These are phyloP conservation scores for Penicillium paradoxum DNA, from an alignment of 495 filamentous ascomycete genomes.

Conservation along the genomic window DNA sequence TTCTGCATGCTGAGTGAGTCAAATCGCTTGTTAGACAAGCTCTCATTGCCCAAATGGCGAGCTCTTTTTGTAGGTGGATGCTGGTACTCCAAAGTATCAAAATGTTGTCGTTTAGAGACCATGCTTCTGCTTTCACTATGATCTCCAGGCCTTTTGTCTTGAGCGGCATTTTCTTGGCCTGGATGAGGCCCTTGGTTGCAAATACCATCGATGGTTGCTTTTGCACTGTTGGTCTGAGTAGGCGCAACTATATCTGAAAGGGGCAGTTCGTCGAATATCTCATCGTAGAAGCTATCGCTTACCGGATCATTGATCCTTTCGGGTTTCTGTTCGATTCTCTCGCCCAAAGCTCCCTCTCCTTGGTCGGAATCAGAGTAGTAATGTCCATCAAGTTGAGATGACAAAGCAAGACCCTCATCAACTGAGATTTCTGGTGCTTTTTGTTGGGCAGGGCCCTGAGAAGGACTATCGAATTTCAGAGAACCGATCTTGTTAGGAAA, in stretches of 20 bases:
- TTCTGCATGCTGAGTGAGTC: neutral
- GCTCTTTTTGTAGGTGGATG: conserved; percentile 24
- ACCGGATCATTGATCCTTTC: neutral
- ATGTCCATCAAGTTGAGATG: conserved; percentile 28
- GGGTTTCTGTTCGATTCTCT: neutral
- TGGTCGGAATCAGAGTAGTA: conserved; percentile 5
- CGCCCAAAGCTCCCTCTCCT: neutral
- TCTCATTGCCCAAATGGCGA: conserved; percentile 17
- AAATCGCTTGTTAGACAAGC: neutral
- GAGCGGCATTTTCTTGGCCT: neutral
- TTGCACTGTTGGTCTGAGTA: neutral
- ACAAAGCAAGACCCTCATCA: conserved; percentile 47
- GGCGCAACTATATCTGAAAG: neutral
- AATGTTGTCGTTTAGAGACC: conserved; percentile 10
- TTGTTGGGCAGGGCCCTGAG: conserved; percentile 3
- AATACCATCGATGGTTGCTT: neutral
- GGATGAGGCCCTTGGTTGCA: neutral
- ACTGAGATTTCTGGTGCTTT: conserved; percentile 31
- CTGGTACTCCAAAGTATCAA: neutral
- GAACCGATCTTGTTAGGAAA: conserved; percentile 60
- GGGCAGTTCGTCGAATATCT: conserved; percentile 21
- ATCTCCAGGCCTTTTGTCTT: neutral
- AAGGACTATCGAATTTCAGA: conserved; percentile 8
- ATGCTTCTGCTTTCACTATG: neutral
- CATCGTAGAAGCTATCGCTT: conserved; percentile 27